Base-by-base conservation (phyloP, 176 grass and related monocot species). In the Poa pratensis region DNA sequence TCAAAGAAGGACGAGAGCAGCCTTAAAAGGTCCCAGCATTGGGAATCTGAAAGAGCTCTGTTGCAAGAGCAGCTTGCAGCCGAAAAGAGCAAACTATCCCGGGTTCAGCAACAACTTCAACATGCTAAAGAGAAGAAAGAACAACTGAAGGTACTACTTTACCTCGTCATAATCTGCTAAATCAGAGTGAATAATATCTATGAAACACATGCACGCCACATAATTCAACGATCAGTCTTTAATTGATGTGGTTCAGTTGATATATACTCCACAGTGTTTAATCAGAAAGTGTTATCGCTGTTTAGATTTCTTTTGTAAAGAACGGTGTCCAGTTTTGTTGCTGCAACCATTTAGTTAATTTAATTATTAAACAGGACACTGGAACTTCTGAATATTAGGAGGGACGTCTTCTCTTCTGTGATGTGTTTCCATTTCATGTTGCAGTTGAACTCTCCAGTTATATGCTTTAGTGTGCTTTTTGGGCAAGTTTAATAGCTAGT, bases 1-100 rank as follows among this genome's bases (percentile, higher is more conserved):
- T 91, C 88, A 49, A 94, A 77, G 82, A 96, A 90, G 83, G 90
- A 96, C 69, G 84, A 89, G 23, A 99, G 73, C 45, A 94, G 71
- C 83, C 78, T 84, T 60, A 99, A 96, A 86, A 94, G 86, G 67
- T 95, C 88, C 52, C 91, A 94, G 84, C 82, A 87, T 67, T 96
- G 93, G 93, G 94, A 99, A 81, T 90, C 88, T 69, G 89, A 96
- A 73, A 91, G 87, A 71, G 59, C 86, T 17, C 35, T 86, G 73
- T 86, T 94, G 77, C 93, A 99, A 81, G 94, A 96, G 34, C 79
- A 94, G 61, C 90, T 96, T 89, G 75, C 81, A 52, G 40, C 83
- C 10, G 88, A 91, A 92, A 99, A 92, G 79, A 49, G 57, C 84
- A 92, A 88, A 70, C 54, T 91, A 70, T 83, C 86, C 81, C 54